Evolutionary conservation across 352 stramenopile species (phyloP).

Genomic region (Globisporangium splendens): DNA sequence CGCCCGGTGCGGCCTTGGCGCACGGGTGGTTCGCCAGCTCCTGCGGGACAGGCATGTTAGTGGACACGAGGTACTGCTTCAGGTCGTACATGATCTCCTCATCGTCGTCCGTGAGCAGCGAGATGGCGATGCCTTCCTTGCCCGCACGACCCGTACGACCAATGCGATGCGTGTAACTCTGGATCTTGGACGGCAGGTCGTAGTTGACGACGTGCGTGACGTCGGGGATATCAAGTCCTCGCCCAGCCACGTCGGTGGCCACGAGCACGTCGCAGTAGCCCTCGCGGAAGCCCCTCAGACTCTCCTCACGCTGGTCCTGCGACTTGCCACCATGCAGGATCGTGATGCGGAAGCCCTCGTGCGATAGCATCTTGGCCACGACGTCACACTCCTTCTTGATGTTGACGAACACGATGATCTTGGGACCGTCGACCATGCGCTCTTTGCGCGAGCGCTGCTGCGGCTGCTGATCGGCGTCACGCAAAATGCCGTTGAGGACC

Average conservation of each 20-base stretch:
- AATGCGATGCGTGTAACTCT: conserved; percentile 98
- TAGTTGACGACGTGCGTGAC: conserved; percentile 99
- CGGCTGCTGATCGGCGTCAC: conserved; percentile 31
- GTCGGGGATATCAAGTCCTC: conserved; percentile 98
- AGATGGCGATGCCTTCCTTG: conserved; percentile 96
- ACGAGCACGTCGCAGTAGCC: conserved; percentile 89
- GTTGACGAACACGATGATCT: conserved; percentile 99
- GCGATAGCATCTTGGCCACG: conserved; percentile 92
- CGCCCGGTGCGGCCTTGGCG: conserved; percentile 81
- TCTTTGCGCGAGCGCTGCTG: conserved; percentile 67
- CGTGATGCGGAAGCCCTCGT: conserved; percentile 85
- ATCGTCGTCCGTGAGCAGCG: conserved; percentile 97
- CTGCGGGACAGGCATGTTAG: conserved; percentile 91
- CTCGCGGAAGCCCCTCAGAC: conserved; percentile 88
- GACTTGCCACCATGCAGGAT: conserved; percentile 97
- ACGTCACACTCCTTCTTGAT: conserved; percentile 97
- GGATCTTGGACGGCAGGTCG: conserved; percentile 97
- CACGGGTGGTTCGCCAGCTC: conserved; percentile 93
- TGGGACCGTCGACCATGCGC: conserved; percentile 75
- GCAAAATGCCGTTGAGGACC: conserved; percentile 83
- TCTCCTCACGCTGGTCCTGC: conserved; percentile 94
- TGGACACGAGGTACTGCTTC: conserved; percentile 95
- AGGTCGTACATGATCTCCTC: conserved; percentile 97
- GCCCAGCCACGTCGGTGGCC: conserved; percentile 92
- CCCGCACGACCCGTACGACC: conserved; percentile 97